These are phyloP conservation scores for Jaltomata sinuosa DNA, from an alignment of 257 asterid genomes.

Conservation along the genomic window DNA sequence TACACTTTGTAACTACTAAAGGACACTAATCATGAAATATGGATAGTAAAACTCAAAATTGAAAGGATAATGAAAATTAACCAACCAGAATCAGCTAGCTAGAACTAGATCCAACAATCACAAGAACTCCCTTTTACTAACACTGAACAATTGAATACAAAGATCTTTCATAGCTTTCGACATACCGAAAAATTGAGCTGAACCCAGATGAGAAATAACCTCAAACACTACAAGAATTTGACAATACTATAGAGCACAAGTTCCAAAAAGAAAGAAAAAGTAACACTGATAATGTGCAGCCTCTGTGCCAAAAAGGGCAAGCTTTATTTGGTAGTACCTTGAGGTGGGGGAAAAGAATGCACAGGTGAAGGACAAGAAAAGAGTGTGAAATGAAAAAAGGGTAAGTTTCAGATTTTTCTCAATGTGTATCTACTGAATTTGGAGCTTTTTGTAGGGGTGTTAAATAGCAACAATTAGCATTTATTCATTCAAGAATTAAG, in stretches of 20 bases:
- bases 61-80: neutral
- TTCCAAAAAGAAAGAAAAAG: neutral
- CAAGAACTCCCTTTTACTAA: neutral
- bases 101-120: neutral
- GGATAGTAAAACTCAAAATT: neutral
- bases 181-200: neutral
- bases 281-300: neutral
- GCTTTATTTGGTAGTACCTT: neutral
- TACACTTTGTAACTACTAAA: neutral
- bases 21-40: neutral
- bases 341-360: neutral
- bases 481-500: neutral
- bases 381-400: neutral
- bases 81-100: neutral
- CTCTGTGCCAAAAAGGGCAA: neutral
- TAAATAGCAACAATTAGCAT: neutral
- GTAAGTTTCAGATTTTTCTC: neutral
- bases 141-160: neutral
- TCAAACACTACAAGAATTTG: slow-evolving; percentile 14
- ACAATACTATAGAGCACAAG: neutral
- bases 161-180: neutral
- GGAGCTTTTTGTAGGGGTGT: neutral
- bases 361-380: neutral
- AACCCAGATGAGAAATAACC: slow-evolving; percentile 26
- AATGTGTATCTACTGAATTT: neutral